Evolutionary conservation across 2,329 filamentous ascomycete species (phyloP).

Genomic region (Colletotrichum coccodes): DNA sequence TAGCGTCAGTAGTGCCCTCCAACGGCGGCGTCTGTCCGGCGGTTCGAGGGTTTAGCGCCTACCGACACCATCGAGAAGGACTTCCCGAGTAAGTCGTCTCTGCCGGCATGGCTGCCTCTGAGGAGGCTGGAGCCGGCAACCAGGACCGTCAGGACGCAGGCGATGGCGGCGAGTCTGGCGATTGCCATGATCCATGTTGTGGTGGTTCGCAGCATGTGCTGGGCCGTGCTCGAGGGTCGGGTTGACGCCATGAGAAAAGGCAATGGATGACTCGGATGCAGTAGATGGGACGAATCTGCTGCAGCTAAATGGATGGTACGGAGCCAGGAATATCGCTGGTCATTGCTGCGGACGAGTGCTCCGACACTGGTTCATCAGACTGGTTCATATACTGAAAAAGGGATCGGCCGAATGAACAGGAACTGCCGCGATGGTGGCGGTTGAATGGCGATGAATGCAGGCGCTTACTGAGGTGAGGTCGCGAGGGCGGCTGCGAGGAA

Average conservation of each 20-base stretch:
- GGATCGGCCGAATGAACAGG: not conserved
- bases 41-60: not conserved
- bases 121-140: slow-evolving; percentile 4
- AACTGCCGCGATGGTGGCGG: not conserved
- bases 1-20: not conserved
- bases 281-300: not conserved
- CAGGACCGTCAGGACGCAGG: slow-evolving; percentile 4
- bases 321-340: not conserved
- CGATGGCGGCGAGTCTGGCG: slow-evolving; percentile 1
- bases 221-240: slow-evolving; percentile 10
- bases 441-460: not conserved
- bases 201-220: not conserved
- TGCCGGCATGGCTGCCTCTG: not conserved
- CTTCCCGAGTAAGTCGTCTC: slow-evolving; percentile 2
- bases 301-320: not conserved
- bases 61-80: slow-evolving; percentile 10
- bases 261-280: not conserved
- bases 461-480: slow-evolving; percentile 14
- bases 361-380: not conserved
- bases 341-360: not conserved
- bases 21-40: not conserved
- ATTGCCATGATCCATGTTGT: not conserved
- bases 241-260: not conserved
- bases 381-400: not conserved
- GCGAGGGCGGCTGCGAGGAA: not conserved